Base-by-base conservation (phyloP, 225 moss, liverwort and hornwort genomes). In the Marchantia polymorpha region DNA sequence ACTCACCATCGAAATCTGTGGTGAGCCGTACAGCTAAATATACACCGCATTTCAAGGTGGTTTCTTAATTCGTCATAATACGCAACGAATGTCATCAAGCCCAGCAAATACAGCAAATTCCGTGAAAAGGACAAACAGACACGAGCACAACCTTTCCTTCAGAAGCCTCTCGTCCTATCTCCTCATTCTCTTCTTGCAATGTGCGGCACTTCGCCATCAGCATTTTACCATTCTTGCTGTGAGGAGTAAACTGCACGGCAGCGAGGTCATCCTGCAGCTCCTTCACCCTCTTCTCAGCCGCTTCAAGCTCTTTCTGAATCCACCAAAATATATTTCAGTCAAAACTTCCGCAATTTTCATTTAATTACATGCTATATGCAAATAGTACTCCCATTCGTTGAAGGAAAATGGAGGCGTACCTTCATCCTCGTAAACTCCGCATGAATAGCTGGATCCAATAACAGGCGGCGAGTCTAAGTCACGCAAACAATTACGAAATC, bases 191-290 rank as follows among this genome's bases (percentile, higher is more conserved):
- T 83, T 99, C 99, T 74, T 99, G 99, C 69, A 99, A 89, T 39
- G 99, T 99, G 74, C 99, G 99, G 86, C 99, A 99, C 80, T 99
- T 99, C 47, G 99, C 95, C 99, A 99, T 99, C 81, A 99, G 85
- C 85, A 95, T 93, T 80, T 95, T 99, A 50, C 99, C 99, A 85
- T 99, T 92, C 83, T 99, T 99, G 82, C 94, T 99, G 64, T 99
- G 99, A 29, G 99, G 95, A 68, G 99, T 99, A 76, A 99, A 99
- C 84, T 99, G 94, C 68, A 95, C 93, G 27, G 99, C 95, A 25
- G 94, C 99, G 80, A 99, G 92, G 86, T 99, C 95, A 74, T 99
- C 99, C 89, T 99, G 93, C 78, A 99, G 86, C 82, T 99, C 95
- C 77, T 95, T 99, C 83, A 93, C 92, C 89, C 82, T 90, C 80